A percentile compares a stretch with the other conserved stretches of the same genome.
Conservation (phyloP, 805 yeast genomes). For the Starmerella vaccinii region DNA sequence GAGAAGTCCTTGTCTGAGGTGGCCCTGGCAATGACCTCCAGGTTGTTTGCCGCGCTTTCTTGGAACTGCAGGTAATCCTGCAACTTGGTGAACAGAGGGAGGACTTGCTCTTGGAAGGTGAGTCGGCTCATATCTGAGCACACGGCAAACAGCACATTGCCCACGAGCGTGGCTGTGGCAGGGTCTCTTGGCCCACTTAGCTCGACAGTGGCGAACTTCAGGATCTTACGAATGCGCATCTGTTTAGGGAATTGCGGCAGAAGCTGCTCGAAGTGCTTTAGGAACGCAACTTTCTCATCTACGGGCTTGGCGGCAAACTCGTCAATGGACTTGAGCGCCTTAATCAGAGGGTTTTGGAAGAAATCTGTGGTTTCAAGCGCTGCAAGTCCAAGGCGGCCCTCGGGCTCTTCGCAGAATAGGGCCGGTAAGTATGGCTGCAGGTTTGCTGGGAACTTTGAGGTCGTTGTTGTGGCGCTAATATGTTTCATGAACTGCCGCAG, state of each 20-base stretch:
- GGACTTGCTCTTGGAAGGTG: slow-evolving; percentile 63
- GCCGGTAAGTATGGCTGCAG: slow-evolving; percentile 30
- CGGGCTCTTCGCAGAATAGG: slow-evolving; percentile 38
- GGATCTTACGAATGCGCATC: slow-evolving; percentile 54
- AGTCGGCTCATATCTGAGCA: slow-evolving; percentile 59
- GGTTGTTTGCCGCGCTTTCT: slow-evolving; percentile 39
- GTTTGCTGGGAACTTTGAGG: slow-evolving; percentile 44
- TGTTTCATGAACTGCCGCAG: slow-evolving; percentile 32
- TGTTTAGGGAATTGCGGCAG: slow-evolving; percentile 50
- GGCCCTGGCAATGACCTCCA: slow-evolving; percentile 39
- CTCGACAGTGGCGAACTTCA: slow-evolving; percentile 54
- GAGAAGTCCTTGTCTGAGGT: slow-evolving; percentile 46
- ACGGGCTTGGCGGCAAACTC: slow-evolving; percentile 65
- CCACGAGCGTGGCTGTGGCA: slow-evolving; percentile 21
- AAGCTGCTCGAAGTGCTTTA: slow-evolving; percentile 50
- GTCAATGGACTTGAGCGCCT: slow-evolving; percentile 70
- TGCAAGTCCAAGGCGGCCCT: slow-evolving; percentile 49
- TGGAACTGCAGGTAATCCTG: slow-evolving; percentile 36
- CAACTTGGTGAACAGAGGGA: slow-evolving; percentile 37
- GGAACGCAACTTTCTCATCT: slow-evolving; percentile 57
- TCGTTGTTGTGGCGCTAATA: slow-evolving; percentile 32
- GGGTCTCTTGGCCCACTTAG: slow-evolving; percentile 30
- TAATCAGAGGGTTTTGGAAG: slow-evolving; percentile 74
- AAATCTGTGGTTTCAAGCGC: slow-evolving; percentile 61
- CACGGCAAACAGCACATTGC: slow-evolving; percentile 31